Conservation (phyloP, 805 yeast genomes). For the Pichia nanzhaoensis region DNA sequence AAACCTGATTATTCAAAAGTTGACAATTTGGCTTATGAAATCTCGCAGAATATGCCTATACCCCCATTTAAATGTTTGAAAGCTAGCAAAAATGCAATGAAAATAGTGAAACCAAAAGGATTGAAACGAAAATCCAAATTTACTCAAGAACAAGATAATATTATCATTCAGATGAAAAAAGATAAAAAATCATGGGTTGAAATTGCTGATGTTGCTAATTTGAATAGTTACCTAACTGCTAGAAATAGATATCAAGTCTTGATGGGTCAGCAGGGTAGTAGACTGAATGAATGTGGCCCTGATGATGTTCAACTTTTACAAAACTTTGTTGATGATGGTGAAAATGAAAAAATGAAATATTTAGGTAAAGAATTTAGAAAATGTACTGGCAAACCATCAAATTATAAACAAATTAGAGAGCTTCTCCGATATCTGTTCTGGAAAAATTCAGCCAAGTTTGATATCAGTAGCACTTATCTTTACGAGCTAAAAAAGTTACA, state of each 20-base stretch:
- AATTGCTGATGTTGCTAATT: slow-evolving; percentile 57
- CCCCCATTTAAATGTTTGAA: slow-evolving; percentile 25
- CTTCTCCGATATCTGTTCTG: slow-evolving; percentile 47
- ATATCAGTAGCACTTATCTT: slow-evolving; percentile 43
- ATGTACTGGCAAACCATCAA: slow-evolving; percentile 43
- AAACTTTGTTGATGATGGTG: slow-evolving; percentile 58
- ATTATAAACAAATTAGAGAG: slow-evolving; percentile 50
- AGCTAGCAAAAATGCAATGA: slow-evolving; percentile 20
- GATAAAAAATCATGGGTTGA: slow-evolving; percentile 68
- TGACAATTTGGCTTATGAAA: slow-evolving; percentile 19
- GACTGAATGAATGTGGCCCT: slow-evolving; percentile 53
- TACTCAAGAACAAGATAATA: slow-evolving; percentile 57
- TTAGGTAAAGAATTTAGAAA: slow-evolving; percentile 57
- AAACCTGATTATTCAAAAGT: slow-evolving; percentile 16
- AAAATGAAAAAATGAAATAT: slow-evolving; percentile 60
- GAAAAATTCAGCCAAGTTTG: slow-evolving; percentile 50
- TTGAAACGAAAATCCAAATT: slow-evolving; percentile 62
- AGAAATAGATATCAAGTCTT: slow-evolving; percentile 73
- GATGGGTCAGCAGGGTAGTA: slow-evolving; percentile 79
- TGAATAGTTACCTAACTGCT: slow-evolving; percentile 65
- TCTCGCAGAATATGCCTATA: slow-evolving; percentile 23
- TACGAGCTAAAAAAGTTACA: slow-evolving; percentile 35
- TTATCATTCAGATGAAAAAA: slow-evolving; percentile 54
- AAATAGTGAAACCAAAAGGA: slow-evolving; percentile 34
- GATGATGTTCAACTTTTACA: slow-evolving; percentile 49